Conservation (phyloP, 192 early-diverging fungal genomes). For the Linnemannia hyalina region DNA sequence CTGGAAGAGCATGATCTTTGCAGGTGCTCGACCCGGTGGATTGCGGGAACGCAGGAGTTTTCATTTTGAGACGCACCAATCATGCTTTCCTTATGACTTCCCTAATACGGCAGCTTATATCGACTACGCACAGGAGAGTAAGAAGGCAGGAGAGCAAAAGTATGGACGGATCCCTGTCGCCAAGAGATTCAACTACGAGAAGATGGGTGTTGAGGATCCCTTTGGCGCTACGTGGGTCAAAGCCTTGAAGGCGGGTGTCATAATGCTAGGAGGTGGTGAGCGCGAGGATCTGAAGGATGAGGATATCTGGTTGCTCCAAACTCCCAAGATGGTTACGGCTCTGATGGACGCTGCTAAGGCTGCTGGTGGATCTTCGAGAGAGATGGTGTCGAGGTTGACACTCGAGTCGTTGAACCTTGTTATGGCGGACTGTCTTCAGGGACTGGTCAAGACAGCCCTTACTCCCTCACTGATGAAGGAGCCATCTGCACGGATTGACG, state of each 20-base stretch:
- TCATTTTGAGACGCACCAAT: constrained; percentile 81
- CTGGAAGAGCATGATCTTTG: constrained; percentile 91
- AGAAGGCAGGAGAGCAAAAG: constrained; percentile 56
- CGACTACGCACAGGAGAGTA: constrained; percentile 56
- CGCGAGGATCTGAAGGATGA: constrained; percentile 11
- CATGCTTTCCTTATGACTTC: constrained; percentile 89
- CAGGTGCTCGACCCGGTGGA: constrained; percentile 87
- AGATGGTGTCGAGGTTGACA: constrained; percentile 7
- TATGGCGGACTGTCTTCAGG: constrained; percentile 14
- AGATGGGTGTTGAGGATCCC: constrained; percentile 74
- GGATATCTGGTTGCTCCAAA: constrained; percentile 49
- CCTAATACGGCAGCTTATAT: constrained; percentile 80
- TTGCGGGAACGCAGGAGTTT: constrained; percentile 77
- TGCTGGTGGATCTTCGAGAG: background rate
- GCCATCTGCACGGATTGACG: constrained; percentile 24
- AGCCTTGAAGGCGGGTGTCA: constrained; percentile 25
- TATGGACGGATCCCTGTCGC: constrained; percentile 81
- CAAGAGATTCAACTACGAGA: constrained; percentile 87
- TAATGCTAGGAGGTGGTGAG: constrained; percentile 35
- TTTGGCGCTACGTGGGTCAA: constrained; percentile 78
- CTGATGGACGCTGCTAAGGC: constrained; percentile 18
- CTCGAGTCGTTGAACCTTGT: constrained; percentile 21
- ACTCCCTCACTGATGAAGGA: background rate
- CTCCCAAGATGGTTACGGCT: constrained; percentile 28
- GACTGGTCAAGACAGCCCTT: constrained; percentile 5